Evolutionary conservation across 306 rosid genomes (phyloP), one percentile per base, ranked within the genome.

Genomic region (Neltuma alba): DNA sequence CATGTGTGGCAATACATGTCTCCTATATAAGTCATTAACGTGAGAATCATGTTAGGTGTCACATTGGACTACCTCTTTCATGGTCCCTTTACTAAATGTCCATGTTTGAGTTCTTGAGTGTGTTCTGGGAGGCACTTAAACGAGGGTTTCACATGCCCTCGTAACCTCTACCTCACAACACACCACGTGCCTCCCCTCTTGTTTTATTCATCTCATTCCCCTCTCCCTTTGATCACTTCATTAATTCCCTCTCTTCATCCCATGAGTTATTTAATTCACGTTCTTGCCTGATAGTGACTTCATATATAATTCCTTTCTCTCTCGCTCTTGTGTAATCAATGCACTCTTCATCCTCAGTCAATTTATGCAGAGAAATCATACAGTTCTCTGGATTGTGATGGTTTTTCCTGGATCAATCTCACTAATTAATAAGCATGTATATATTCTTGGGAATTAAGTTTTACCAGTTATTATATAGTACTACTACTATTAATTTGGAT

Each of bases 1-100:
- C 87, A 80, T 81, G 83, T 87, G 83, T 83, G 74, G 83, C 63
- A 6, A n/a, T 2, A 50, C 64, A 60, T 89, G 94, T 90, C 92
- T 82, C 81, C 81, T 80, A 9, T 21, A 2, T 9, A 9, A 57
- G 33, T 23, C 63, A 23, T 66, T 83, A 94, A 89, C 92, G 89
- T 92, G 97, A 88, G 85, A 44, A 79, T 79, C 97, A 91, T 86
- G 97, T 94, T 92, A 89, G 88, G 80, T 89, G 94, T 89, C 98
- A 87, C 74, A 75, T 69, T 42, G 83, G 86, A 81, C 73, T 71
- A 68, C 44, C 16, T 6, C 79, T 78, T 79, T 82, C 13, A 78
- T 83, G 90, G 92, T 85, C 97, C 88, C 83, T 13, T 65, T 62
- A 70, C 80, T 44, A 79, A 64, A 73, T 77, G 81, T 81, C 66